These are phyloP conservation scores for Nannochloropsis oceanica DNA, from an alignment of 108 stramenopile species.

Conservation along the genomic window DNA sequence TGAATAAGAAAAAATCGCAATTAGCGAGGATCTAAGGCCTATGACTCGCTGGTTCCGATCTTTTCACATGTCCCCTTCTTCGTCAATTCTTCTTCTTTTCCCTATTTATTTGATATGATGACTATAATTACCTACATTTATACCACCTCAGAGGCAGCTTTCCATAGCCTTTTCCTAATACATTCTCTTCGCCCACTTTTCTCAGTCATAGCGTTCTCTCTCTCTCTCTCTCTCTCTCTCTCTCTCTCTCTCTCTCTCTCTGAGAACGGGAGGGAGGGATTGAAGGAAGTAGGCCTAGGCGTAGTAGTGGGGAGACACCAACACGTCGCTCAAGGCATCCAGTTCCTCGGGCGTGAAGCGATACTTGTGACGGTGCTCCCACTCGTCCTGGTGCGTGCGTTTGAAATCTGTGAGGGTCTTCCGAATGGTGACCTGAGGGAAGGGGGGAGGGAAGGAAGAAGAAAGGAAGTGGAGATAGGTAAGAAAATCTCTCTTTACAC, in stretches of 20 bases:
- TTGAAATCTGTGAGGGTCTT: slow-evolving; percentile 27
- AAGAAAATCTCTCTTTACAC: background rate
- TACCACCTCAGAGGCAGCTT: too few species aligned
- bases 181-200: background rate
- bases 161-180: too few species aligned
- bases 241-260: background rate
- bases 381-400: slow-evolving; percentile 26
- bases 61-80: too few species aligned
- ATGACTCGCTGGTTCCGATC: too few species aligned
- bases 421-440: slow-evolving; percentile 9
- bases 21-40: too few species aligned
- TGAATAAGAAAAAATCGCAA: too few species aligned
- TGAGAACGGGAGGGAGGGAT: background rate
- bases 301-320: slow-evolving; percentile 21
- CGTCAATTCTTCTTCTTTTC: too few species aligned
- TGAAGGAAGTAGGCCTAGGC: background rate
- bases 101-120: too few species aligned
- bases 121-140: too few species aligned
- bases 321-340: slow-evolving; percentile 14
- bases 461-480: background rate
- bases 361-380: slow-evolving; percentile 23
- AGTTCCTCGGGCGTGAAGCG: slow-evolving; percentile 15
- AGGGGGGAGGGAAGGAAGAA: background rate
- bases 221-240: background rate
- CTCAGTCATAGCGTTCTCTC: background rate